These are phyloP conservation scores for Tranzscheliella williamsii DNA, from an alignment of 1,284 basidiomycete genomes.

Conservation along the genomic window DNA sequence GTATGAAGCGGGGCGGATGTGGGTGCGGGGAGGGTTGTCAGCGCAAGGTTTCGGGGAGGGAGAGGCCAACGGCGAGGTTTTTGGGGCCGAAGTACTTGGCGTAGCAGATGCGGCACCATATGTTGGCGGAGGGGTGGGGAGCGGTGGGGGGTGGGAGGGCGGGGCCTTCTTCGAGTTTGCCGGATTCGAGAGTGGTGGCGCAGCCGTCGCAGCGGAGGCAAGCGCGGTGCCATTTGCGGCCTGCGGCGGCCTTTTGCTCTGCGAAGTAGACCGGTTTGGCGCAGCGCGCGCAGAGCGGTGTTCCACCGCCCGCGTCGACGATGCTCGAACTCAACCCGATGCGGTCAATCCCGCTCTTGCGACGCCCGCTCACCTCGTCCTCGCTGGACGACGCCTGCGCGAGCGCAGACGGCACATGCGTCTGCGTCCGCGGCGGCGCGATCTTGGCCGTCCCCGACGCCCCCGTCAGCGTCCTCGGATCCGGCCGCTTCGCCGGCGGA, in stretches of 20 bases:
- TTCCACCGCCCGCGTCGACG: slow-evolving; percentile 39
- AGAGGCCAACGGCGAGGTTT: slow-evolving; percentile 32
- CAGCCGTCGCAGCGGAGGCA: slow-evolving; percentile 59
- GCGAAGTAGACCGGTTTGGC: slow-evolving; percentile 56
- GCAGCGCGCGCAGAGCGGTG: slow-evolving; percentile 56
- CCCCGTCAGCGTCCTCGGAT: slow-evolving; percentile 34
- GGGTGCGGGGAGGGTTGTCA: no score
- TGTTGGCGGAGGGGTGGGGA: slow-evolving; percentile 30
- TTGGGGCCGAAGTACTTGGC: slow-evolving; percentile 51
- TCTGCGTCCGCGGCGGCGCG: slow-evolving; percentile 22
- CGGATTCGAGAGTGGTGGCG: slow-evolving; percentile 48
- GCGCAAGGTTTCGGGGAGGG: slow-evolving; percentile 35
- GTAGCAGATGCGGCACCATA: slow-evolving; percentile 57
- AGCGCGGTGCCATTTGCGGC: slow-evolving; percentile 54
- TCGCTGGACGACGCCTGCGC: slow-evolving; percentile 4
- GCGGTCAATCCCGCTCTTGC: slow-evolving; percentile 33
- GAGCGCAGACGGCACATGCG: slow-evolving; percentile 1
- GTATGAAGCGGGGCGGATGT: neutral
- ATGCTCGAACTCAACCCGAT: slow-evolving; percentile 38
- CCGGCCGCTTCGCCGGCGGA: slow-evolving; percentile 19
- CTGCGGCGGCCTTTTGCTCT: slow-evolving; percentile 54
- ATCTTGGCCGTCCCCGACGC: slow-evolving; percentile 36
- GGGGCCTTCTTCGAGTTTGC: slow-evolving; percentile 56
- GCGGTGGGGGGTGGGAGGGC: slow-evolving; percentile 5
- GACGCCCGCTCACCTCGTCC: neutral